Percentiles rank a stretch among this genome's conserved stretches.
phyloP scores from a whole-genome alignment of 1,139 yeast species.

The Blastobotrys petasosporus region DNA sequence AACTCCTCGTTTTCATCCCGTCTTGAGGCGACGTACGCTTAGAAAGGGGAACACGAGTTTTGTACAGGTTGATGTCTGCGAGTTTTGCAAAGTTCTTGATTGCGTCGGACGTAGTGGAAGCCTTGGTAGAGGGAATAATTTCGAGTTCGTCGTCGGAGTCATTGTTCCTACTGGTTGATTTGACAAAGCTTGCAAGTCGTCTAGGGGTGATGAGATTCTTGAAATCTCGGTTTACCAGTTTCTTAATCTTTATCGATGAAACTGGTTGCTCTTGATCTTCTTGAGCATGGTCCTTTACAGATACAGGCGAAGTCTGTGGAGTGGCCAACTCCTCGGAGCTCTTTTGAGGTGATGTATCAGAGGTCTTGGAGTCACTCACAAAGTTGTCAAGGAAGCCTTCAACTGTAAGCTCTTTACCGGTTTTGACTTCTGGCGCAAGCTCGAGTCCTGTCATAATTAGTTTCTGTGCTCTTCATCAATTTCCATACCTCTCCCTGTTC shows the following conservation, averaged over 20 bases:
- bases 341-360: constrained; percentile 8
- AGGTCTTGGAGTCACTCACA: constrained; percentile 10
- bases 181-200: constrained; percentile 17
- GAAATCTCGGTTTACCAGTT: constrained; percentile 4
- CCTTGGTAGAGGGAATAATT: constrained; percentile 23
- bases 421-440: constrained; percentile 26
- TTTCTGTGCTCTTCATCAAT: not conserved
- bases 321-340: constrained; percentile 1
- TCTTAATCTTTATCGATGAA: not conserved
- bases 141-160: constrained; percentile 22
- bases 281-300: constrained; percentile 8
- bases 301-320: constrained; percentile 8
- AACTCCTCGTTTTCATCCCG: constrained; percentile 21
- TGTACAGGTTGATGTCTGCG: constrained; percentile 18
- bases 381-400: constrained; percentile 23
- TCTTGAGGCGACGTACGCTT: constrained; percentile 1
- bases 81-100: constrained; percentile 19
- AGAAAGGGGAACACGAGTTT: not conserved
- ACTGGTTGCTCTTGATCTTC: constrained; percentile 1
- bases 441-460: constrained; percentile 18
- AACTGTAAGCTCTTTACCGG: constrained; percentile 22
- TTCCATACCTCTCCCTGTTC: constrained; percentile 25
- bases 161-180: constrained; percentile 7
- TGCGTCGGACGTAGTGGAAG: constrained; percentile 17
- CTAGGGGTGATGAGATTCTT: constrained; percentile 13